A percentile compares a stretch with the other conserved stretches of the same genome.
phyloP scores from a whole-genome alignment of 768 basidiomycete species.

The Lactarius sanguifluus region DNA sequence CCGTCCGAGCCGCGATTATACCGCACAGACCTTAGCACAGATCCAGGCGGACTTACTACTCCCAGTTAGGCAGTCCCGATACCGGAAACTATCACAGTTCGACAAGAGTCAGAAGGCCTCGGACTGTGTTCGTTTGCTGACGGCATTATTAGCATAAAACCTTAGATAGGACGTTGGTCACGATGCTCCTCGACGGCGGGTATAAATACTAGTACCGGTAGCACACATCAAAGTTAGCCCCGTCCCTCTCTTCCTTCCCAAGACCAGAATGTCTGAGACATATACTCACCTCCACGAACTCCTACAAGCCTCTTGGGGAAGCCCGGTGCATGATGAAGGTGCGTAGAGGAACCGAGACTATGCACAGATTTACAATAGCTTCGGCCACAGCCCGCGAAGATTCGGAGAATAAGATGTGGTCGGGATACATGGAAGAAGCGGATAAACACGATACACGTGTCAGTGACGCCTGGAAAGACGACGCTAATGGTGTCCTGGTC shows the following conservation, averaged over 20 bases:
- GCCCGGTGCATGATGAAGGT: neutral
- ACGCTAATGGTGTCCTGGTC: constrained; percentile 21
- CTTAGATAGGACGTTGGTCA: neutral
- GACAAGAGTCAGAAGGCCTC: neutral
- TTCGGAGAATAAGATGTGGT: constrained; percentile 22
- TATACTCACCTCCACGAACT: neutral
- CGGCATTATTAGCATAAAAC: neutral
- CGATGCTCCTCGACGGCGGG: neutral
- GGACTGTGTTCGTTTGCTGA: neutral
- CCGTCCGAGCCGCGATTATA: neutral
- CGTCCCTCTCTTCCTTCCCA: neutral
- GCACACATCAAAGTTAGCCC: neutral
- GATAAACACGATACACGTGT: constrained; percentile 10
- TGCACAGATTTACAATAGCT: neutral
- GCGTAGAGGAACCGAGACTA: neutral
- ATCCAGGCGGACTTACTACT: neutral
- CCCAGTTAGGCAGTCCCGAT: neutral
- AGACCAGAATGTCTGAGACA: neutral
- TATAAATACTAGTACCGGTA: neutral
- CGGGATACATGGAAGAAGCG: constrained; percentile 10
- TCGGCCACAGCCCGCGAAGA: neutral
- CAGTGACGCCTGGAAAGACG: constrained; percentile 10
- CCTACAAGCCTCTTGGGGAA: neutral
- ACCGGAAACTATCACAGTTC: neutral
- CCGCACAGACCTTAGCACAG: neutral